Percentiles rank a stretch among this genome's conserved stretches.
These are phyloP conservation scores for Diospyros kaki DNA, from an alignment of 148 eudicot genomes.

Conservation along the genomic window DNA sequence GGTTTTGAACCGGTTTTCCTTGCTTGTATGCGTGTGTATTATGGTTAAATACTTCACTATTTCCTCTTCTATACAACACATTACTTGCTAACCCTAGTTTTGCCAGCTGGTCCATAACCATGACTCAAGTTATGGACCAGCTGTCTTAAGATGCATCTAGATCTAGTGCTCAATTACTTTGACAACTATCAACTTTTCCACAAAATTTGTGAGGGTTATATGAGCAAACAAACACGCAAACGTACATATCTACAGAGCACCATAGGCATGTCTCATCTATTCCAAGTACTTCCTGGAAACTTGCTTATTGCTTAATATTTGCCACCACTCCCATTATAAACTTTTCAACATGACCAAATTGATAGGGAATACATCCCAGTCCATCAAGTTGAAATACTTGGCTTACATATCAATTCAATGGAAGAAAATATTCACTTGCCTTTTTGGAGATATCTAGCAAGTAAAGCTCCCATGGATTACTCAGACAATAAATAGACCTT, in stretches of 20 bases:
- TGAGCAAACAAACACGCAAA: neutral
- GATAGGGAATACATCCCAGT: neutral
- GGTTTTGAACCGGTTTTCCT: too few species aligned
- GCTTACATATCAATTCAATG: conserved; percentile 2
- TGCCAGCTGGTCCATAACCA: neutral
- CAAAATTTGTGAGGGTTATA: neutral
- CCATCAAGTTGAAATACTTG: neutral
- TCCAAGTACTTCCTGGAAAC: conserved; percentile 4
- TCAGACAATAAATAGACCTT: conserved; percentile 65
- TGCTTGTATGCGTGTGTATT: too few species aligned
- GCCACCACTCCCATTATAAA: conserved; percentile 21
- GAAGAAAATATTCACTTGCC: conserved; percentile 4
- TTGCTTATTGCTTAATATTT: conserved; percentile 24
- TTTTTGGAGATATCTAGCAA: conserved; percentile 4
- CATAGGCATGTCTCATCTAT: neutral
- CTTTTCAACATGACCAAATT: conserved; percentile 18
- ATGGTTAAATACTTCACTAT: neutral
- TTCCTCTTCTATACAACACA: neutral
- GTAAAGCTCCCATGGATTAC: conserved; percentile 4
- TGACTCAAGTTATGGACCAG: neutral
- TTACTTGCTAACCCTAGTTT: neutral
- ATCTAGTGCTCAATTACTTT: neutral
- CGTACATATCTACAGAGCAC: conserved; percentile 2
- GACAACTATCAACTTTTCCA: neutral
- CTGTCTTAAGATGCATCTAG: neutral